Evolutionary conservation across 345 rosid genomes (phyloP).

Genomic region (Salix brachista): DNA sequence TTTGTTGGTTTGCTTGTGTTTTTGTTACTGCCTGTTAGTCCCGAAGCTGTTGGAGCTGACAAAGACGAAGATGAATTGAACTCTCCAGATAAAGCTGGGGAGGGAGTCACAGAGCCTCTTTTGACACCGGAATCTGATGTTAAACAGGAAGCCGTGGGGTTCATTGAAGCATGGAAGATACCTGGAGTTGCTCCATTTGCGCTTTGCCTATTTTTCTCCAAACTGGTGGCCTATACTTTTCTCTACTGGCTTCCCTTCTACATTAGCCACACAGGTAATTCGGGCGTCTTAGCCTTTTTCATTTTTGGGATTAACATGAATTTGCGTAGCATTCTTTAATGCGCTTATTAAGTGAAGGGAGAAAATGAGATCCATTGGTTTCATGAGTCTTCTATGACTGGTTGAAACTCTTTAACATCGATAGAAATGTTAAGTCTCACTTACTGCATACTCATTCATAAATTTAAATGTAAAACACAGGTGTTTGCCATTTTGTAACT

Average conservation of each 20-base stretch:
- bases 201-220: constrained; percentile 86
- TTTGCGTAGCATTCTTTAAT: background rate
- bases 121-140: constrained; percentile 37
- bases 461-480: background rate
- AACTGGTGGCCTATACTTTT: constrained; percentile 92
- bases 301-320: background rate
- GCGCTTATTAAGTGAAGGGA: background rate
- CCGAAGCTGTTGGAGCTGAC: constrained; percentile 65
- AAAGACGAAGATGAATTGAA: constrained; percentile 43
- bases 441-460: background rate
- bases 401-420: background rate
- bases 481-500: background rate
- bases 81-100: constrained; percentile 49
- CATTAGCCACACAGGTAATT: constrained; percentile 81
- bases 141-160: constrained; percentile 66
- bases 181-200: constrained; percentile 97
- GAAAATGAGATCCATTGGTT: background rate
- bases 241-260: constrained; percentile 99
- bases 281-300: background rate
- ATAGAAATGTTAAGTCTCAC: background rate
- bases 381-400: background rate
- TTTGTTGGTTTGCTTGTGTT: constrained; percentile 57
- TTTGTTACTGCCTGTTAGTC: constrained; percentile 67
- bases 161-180: constrained; percentile 89
- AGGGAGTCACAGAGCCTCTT: constrained; percentile 45